Evolutionary conservation across 2,329 filamentous ascomycete species (phyloP).

Genomic region (Cladophialophora psammophila): DNA sequence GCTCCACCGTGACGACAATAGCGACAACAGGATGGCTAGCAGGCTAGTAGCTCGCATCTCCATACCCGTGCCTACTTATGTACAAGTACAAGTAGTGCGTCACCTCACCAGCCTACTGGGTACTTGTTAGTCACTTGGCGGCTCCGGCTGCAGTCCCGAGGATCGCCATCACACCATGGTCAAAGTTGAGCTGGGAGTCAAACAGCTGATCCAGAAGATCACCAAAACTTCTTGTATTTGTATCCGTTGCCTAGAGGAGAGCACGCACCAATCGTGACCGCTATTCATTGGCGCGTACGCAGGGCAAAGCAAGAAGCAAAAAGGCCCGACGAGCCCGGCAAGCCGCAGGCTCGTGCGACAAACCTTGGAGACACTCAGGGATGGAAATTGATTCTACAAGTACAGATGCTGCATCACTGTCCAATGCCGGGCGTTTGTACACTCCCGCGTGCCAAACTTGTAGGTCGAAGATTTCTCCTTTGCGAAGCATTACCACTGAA

Average conservation of each 20-base stretch:
- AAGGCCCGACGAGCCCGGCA: neutral
- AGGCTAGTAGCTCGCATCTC: neutral
- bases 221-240: too few relatives aligned
- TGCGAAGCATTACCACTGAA: too few relatives aligned
- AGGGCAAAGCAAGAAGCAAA: constrained; percentile 5
- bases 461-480: too few relatives aligned
- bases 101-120: too few relatives aligned
- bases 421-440: too few relatives aligned
- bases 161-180: neutral
- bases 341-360: constrained; percentile 1
- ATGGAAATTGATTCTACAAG: too few relatives aligned
- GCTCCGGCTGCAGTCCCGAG: neutral
- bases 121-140: neutral
- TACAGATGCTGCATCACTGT: too few relatives aligned
- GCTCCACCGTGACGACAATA: constrained; percentile 16
- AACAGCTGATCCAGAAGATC: neutral
- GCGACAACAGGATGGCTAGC: neutral
- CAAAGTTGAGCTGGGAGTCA: neutral
- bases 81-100: too few relatives aligned
- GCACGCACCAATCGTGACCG: constrained; percentile 3
- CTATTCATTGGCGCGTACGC: neutral
- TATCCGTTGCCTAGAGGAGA: neutral
- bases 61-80: too few relatives aligned
- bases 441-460: too few relatives aligned
- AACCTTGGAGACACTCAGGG: too few relatives aligned